A percentile compares a stretch with the other conserved stretches of the same genome.
phyloP scores from a whole-genome alignment of 495 filamentous ascomycete genomes.

The Daldinia bambusicola region DNA sequence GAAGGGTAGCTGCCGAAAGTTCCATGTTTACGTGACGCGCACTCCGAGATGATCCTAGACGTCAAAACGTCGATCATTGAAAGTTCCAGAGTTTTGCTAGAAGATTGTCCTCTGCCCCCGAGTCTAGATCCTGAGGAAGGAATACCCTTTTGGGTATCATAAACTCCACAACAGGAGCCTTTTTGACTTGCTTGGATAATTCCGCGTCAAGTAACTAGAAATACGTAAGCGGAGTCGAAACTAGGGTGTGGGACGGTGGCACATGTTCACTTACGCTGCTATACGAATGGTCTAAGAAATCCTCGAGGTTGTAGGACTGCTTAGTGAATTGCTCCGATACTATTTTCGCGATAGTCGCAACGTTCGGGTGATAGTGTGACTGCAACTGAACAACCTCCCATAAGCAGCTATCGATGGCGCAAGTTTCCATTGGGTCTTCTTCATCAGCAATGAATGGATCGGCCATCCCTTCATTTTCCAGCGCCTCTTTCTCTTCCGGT shows the following conservation, averaged over 20 bases:
- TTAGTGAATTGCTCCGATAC: slow-evolving; percentile 98
- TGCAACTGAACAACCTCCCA: slow-evolving; percentile 95
- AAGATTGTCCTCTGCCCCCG: slow-evolving; percentile 58
- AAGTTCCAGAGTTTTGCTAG: slow-evolving; percentile 69
- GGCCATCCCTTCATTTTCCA: slow-evolving; percentile 73
- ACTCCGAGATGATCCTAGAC: slow-evolving; percentile 17
- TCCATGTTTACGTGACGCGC: slow-evolving; percentile 17
- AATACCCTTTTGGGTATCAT: slow-evolving; percentile 94
- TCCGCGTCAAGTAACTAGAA: slow-evolving; percentile 81
- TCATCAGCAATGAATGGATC: slow-evolving; percentile 84
- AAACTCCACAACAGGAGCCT: slow-evolving; percentile 87
- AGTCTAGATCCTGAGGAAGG: slow-evolving; percentile 59
- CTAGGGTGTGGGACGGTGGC: neutral
- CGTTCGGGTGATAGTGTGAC: slow-evolving; percentile 96
- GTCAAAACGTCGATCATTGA: slow-evolving; percentile 37
- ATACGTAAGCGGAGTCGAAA: slow-evolving; percentile 43
- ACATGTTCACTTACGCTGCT: slow-evolving; percentile 69
- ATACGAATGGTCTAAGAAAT: slow-evolving; percentile 97
- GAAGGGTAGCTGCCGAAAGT: slow-evolving; percentile 16
- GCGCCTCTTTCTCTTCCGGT: slow-evolving; percentile 61
- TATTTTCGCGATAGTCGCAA: slow-evolving; percentile 92
- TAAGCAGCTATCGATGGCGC: slow-evolving; percentile 88
- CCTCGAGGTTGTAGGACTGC: slow-evolving; percentile 88
- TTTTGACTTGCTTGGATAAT: slow-evolving; percentile 82
- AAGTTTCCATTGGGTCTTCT: slow-evolving; percentile 82